Evolutionary conservation across 768 basidiomycete genomes (phyloP).

Genomic region (Amanita rubescens): DNA sequence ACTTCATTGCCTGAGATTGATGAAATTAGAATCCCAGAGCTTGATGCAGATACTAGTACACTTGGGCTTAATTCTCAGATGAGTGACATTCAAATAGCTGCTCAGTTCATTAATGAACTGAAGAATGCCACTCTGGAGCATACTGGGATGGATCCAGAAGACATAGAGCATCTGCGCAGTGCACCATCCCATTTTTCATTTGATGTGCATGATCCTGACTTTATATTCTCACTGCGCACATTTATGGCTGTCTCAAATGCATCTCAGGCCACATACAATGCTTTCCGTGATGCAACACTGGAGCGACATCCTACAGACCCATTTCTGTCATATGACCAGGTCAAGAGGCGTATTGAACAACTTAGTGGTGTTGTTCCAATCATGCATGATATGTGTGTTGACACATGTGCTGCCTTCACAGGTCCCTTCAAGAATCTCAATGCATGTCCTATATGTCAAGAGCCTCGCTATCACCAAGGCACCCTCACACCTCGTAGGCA

Average conservation of each 20-base stretch:
- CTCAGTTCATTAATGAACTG: not conserved
- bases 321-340: slow-evolving; percentile 21
- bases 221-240: slow-evolving; percentile 9
- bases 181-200: not conserved
- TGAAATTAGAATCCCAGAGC: too few species aligned
- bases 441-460: slow-evolving; percentile 21
- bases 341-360: slow-evolving; percentile 18
- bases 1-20: too few species aligned
- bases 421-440: slow-evolving; percentile 33
- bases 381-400: slow-evolving; percentile 32
- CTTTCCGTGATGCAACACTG: not conserved
- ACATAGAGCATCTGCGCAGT: not conserved
- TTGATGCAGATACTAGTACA: too few species aligned
- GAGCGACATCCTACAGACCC: slow-evolving; percentile 17
- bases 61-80: not conserved
- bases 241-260: slow-evolving; percentile 14
- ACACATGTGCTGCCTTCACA: too few species aligned
- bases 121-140: not conserved
- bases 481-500: slow-evolving; percentile 14
- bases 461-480: slow-evolving; percentile 1
- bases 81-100: not conserved
- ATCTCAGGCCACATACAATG: slow-evolving; percentile 12
- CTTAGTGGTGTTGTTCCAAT: slow-evolving; percentile 29
- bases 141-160: not conserved
- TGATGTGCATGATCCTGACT: slow-evolving; percentile 14